Evolutionary conservation across 2,329 filamentous ascomycete genomes (phyloP).

Genomic region (Neofusicoccum parvum): DNA sequence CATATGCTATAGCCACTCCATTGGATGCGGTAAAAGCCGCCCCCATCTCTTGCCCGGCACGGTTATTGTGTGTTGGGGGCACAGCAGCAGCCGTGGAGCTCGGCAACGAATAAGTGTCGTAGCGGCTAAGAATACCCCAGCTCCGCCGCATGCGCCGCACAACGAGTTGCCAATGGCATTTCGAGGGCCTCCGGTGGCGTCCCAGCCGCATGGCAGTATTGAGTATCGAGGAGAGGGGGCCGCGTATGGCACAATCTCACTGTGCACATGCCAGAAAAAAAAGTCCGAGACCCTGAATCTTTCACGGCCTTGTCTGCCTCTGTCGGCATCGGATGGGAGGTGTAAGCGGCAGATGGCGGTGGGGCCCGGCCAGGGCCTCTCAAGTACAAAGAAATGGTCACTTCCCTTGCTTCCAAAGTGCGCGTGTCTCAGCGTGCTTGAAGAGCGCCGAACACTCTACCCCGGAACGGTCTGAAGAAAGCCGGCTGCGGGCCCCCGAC

Average conservation of each 20-base stretch:
- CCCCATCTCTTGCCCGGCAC: background rate
- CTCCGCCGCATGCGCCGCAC: no score
- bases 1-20: background rate
- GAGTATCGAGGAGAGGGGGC: background rate
- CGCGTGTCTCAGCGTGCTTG: background rate
- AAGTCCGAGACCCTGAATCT: background rate
- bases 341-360: background rate
- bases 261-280: background rate
- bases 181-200: background rate
- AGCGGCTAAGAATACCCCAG: background rate
- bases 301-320: background rate
- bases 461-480: background rate
- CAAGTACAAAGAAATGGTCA: constrained; percentile 1
- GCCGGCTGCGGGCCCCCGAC: background rate
- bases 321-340: background rate
- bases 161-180: background rate
- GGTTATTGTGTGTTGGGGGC: background rate
- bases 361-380: background rate
- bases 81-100: background rate
- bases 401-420: background rate
- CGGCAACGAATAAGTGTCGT: background rate
- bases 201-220: background rate
- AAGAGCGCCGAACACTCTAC: background rate
- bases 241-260: background rate
- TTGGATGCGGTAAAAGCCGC: background rate